Evolutionary conservation across 345 rosid species (phyloP).

Genomic region (Euphorbia lathyris): DNA sequence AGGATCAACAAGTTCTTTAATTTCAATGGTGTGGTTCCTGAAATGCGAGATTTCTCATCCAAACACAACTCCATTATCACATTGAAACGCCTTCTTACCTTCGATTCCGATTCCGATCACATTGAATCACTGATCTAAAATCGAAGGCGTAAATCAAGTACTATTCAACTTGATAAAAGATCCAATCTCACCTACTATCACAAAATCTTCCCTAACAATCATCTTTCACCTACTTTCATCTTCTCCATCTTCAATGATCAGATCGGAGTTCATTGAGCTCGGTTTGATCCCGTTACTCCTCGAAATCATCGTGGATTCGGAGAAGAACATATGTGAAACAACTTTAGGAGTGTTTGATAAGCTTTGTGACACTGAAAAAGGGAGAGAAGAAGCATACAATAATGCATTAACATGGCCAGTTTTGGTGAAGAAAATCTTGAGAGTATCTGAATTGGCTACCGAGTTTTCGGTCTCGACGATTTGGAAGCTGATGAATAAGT

Average conservation of each 20-base stretch:
- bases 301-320: conserved; percentile 30
- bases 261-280: no score
- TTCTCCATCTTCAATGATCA: conserved; percentile 5
- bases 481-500: no score
- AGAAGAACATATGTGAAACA: conserved; percentile 35
- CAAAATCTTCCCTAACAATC: conserved; percentile 37
- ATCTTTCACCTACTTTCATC: conserved; percentile 35
- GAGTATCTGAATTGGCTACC: no score
- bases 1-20: conserved; percentile 32
- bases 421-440: no score
- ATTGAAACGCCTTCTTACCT: no score
- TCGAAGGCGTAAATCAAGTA: no score
- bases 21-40: conserved; percentile 33
- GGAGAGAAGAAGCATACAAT: conserved; percentile 31
- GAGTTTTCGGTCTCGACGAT: no score
- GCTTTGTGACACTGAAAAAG: conserved; percentile 34
- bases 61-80: conserved; percentile 38
- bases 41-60: conserved; percentile 23
- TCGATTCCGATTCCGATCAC: no score
- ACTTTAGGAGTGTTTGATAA: conserved; percentile 32
- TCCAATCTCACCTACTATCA: conserved; percentile 27
- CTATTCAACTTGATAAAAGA: no score
- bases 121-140: no score
- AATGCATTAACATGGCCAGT: conserved; percentile 46
- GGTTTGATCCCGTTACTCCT: conserved; percentile 28